Base-by-base conservation (phyloP, 306 rosid species). In the Rubus idaeus region DNA sequence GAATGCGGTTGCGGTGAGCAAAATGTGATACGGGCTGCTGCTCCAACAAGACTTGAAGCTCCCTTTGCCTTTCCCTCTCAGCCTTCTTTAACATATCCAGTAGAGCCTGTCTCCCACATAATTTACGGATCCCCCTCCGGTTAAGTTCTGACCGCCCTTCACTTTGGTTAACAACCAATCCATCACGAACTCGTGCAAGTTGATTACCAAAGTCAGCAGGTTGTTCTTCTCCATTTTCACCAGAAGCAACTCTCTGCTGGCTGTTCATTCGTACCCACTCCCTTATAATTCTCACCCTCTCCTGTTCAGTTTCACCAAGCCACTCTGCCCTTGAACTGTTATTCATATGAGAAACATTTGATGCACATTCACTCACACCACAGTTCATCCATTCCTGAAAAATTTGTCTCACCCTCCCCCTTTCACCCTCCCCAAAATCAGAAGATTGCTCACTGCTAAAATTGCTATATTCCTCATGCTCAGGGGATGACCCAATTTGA, bases 1-100 rank as follows among this genome's bases (percentile, higher is more conserved):
- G 99, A 79, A 96, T 96, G 77, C 99, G 97, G 81, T 96, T 92
- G 77, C 97, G 97, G 81, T 96, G 99, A 82, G 96, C 84, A 62
- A 96, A 96, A 78, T 84, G 87, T 44, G 99, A 89, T 73, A 96
- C 99, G 5, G 89, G 88, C 53, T 79, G 88, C 57, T 79, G 93
- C 81, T 88, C 90, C 68, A 81, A 82, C 84, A 96, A 86, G 52
- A 78, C 90, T 78, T 88, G 91, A 85, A 91, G 86, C 79, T 96
- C 98, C 56, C 82, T 75, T 73, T 87, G 91, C 71, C 99, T 92
- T 77, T 91, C 96, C 82, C 78, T 85, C 88, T 86, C 90, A 78
- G 93, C 89, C 84, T 81, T 92, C 87, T 87, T 92, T 35, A 92
- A 79, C 97, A 96, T 96, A 85, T 92, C 99, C 79, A 96, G 92